These are phyloP conservation scores for Puccinia novopanici DNA, from an alignment of 1,284 basidiomycete genomes.

Conservation along the genomic window DNA sequence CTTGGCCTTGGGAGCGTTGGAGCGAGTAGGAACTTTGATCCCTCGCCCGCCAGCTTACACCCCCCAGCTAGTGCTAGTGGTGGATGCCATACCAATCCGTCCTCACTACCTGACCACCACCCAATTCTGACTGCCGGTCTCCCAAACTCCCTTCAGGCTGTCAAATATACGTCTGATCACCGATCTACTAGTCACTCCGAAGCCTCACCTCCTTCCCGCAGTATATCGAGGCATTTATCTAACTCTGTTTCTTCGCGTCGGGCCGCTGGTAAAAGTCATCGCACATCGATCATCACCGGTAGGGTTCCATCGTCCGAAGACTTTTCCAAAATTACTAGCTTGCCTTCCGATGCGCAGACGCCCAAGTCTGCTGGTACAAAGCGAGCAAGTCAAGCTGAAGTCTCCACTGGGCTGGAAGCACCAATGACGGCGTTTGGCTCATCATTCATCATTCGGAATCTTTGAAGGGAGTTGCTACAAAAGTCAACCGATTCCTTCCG, in stretches of 20 bases:
- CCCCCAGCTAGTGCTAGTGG: constrained; percentile 5
- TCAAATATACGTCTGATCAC: constrained; percentile 18
- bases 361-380: not conserved
- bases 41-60: constrained; percentile 7
- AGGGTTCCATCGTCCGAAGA: constrained; percentile 61
- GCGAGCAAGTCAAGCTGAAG: not conserved
- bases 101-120: constrained; percentile 10
- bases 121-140: not conserved
- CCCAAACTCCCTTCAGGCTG: not conserved
- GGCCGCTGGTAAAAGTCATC: constrained; percentile 22
- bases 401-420: not conserved
- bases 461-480: constrained; percentile 33
- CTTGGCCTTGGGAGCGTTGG: not conserved
- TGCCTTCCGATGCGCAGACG: not conserved
- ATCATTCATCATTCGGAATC: constrained; percentile 28
- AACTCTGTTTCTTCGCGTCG: constrained; percentile 43
- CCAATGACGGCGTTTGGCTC: constrained; percentile 1
- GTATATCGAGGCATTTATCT: constrained; percentile 26
- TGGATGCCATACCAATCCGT: constrained; percentile 28
- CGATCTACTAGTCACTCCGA: constrained; percentile 51
- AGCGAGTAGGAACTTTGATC: not conserved
- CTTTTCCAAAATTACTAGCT: constrained; percentile 62
- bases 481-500: not conserved
- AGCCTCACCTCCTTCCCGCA: constrained; percentile 4
- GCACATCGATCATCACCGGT: constrained; percentile 48